Base-by-base conservation (phyloP, 148 eudicot genomes). In the Bassia scoparia region DNA sequence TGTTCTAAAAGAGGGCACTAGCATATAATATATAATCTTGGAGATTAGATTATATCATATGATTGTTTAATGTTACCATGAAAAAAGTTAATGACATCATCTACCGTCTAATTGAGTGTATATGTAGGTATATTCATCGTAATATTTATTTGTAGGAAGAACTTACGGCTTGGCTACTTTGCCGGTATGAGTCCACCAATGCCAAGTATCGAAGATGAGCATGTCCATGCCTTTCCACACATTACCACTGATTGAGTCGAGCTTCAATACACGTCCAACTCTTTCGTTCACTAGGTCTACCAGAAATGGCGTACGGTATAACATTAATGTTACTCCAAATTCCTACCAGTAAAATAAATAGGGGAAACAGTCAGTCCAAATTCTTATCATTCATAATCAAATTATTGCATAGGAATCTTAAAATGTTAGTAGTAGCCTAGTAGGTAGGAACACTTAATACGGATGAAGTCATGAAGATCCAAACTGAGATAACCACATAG, bases 151-250 rank as follows among this genome's bases (percentile, higher is more conserved):
- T 12, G 60, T 18, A 23, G 20, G 21, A 21, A 33, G 46, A 61
- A 56, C 89, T 30, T 85, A 92, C 97, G 95, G 92, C 63, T 89
- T 90, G 37, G 79, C 69, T 16, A 52, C 56, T 33, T 65, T 33
- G 53, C 90, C 96, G 0, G 89, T 83, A 77, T 90, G 96, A 21
- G 91, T 87, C 93, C 96, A 92, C 98, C 98, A 92, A 70, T 92
- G 98, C 91, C 96, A 88, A 2, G 96, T 55, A 81, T 92, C 86
- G 71, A 92, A 92, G 49, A 92, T 84, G 44, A 92, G 79, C 83
- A 92, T 59, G 84, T 92, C 98, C 87, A 85, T 90, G 46, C 84
- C 89, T 78, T 59, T 79, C 97, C 97, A 92, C 0, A 79, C 81
- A 7, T 77, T 73, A 4, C 97, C 97, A 14, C 52, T 74, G 4